A percentile compares a stretch with the other conserved stretches of the same genome.
phyloP scores from a whole-genome alignment of 331 rosid genomes.

The Acacia pycnantha region DNA sequence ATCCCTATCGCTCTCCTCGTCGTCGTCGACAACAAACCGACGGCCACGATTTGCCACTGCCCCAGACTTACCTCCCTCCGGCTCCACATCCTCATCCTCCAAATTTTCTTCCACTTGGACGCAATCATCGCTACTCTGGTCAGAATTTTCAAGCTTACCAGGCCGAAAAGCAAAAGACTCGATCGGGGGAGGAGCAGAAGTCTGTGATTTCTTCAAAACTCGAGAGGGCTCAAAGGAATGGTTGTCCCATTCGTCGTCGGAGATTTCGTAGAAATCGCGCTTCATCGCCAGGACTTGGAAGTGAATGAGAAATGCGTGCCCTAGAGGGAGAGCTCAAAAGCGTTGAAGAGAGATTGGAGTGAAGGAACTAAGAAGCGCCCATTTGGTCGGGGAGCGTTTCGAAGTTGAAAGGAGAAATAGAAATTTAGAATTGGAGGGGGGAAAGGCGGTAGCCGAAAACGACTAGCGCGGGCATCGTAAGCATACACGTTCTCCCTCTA shows the following conservation, averaged over 20 bases:
- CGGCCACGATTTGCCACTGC: slow-evolving; percentile 52
- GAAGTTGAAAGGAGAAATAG: not conserved
- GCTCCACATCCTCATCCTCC: slow-evolving; percentile 73
- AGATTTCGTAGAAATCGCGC: slow-evolving; percentile 80
- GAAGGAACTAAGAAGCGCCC: not conserved
- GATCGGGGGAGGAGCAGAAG: slow-evolving; percentile 58
- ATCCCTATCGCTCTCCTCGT: slow-evolving; percentile 53
- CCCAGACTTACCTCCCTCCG: slow-evolving; percentile 22
- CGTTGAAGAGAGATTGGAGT: not conserved
- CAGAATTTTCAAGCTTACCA: slow-evolving; percentile 14
- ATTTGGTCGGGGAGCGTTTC: not conserved
- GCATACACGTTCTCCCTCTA: not conserved
- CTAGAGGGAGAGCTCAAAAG: not conserved
- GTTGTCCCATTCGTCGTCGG: slow-evolving; percentile 91
- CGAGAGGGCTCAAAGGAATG: slow-evolving; percentile 91
- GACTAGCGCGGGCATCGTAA: slow-evolving; percentile 12
- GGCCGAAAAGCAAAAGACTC: slow-evolving; percentile 72
- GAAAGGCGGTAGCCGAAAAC: slow-evolving; percentile 19
- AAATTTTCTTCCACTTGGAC: slow-evolving; percentile 39
- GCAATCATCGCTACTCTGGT: slow-evolving; percentile 49
- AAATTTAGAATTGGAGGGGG: not conserved
- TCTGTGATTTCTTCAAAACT: slow-evolving; percentile 44
- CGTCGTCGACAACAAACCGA: slow-evolving; percentile 68
- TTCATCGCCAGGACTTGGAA: slow-evolving; percentile 45
- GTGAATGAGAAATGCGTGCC: not conserved